Evolutionary conservation across 2,329 filamentous ascomycete species (phyloP).

Genomic region (Alternaria postmessia): DNA sequence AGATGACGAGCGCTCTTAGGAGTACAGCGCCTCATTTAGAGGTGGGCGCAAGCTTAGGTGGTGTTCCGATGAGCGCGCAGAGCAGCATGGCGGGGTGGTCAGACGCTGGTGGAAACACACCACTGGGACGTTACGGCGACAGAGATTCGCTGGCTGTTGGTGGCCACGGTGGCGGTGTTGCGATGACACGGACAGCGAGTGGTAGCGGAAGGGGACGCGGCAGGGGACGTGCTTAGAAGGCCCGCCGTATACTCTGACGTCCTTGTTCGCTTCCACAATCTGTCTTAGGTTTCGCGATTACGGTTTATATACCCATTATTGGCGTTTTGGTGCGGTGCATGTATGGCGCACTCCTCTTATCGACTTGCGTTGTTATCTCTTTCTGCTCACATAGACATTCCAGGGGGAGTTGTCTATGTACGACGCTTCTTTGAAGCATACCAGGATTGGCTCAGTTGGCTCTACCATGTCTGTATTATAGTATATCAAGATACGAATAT

Average conservation of each 20-base stretch:
- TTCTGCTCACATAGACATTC: background rate
- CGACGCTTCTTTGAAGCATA: background rate
- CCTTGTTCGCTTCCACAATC: background rate
- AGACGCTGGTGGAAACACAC: slow-evolving; percentile 47
- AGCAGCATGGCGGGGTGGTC: slow-evolving; percentile 49
- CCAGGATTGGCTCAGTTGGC: background rate
- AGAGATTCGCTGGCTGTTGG: slow-evolving; percentile 20
- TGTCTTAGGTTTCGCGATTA: slow-evolving; percentile 7
- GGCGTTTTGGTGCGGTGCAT: slow-evolving; percentile 17
- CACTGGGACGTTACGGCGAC: slow-evolving; percentile 47
- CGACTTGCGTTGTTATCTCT: background rate
- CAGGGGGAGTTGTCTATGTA: background rate
- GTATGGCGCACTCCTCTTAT: background rate
- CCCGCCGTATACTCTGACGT: background rate
- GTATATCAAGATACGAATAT: background rate
- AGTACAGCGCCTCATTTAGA: slow-evolving; percentile 45
- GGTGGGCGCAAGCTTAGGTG: slow-evolving; percentile 39
- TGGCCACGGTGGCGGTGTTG: slow-evolving; percentile 40
- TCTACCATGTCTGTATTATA: background rate
- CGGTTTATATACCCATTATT: slow-evolving; percentile 24
- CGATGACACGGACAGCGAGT: slow-evolving; percentile 51
- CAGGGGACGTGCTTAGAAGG: slow-evolving; percentile 23
- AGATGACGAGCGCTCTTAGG: slow-evolving; percentile 45
- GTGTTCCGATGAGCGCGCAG: slow-evolving; percentile 52
- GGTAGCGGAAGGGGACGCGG: slow-evolving; percentile 47